These are phyloP conservation scores for Setomelanomma holmii DNA, from an alignment of 2,329 filamentous ascomycete species.

Conservation along the genomic window DNA sequence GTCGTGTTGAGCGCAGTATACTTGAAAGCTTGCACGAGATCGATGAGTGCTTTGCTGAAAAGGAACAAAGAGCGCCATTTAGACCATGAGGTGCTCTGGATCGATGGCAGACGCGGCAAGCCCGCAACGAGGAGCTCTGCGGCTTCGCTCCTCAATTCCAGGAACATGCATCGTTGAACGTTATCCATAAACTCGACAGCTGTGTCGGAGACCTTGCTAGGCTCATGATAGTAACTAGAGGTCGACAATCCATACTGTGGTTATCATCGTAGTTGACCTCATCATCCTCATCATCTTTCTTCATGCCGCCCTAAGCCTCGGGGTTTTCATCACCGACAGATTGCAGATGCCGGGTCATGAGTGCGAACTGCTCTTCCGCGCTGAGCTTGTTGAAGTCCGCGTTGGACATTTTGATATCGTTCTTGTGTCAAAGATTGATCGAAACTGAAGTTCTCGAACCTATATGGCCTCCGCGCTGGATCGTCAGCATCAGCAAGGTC, in stretches of 20 bases:
- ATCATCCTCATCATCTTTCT: too few species aligned
- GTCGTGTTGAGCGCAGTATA: background rate
- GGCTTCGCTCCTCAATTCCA: background rate
- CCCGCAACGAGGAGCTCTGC: background rate
- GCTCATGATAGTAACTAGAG: background rate
- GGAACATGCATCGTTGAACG: background rate
- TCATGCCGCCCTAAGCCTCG: too few species aligned
- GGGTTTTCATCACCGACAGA: too few species aligned
- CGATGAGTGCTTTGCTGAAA: background rate
- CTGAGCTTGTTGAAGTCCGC: too few species aligned
- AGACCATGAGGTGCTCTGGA: background rate
- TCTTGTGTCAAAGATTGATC: too few species aligned
- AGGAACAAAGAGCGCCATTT: background rate
- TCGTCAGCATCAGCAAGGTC: too few species aligned
- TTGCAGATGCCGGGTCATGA: too few species aligned
- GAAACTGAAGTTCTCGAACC: too few species aligned
- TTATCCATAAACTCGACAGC: background rate
- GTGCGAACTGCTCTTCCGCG: too few species aligned
- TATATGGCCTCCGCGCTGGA: too few species aligned
- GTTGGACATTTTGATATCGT: too few species aligned
- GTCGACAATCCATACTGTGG: background rate
- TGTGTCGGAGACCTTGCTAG: background rate
- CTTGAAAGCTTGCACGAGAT: background rate
- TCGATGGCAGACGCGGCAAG: background rate
- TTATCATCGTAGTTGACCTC: background rate